These are phyloP conservation scores for Salinomyces thailandicus DNA, from an alignment of 2,329 filamentous ascomycete genomes.

Conservation along the genomic window DNA sequence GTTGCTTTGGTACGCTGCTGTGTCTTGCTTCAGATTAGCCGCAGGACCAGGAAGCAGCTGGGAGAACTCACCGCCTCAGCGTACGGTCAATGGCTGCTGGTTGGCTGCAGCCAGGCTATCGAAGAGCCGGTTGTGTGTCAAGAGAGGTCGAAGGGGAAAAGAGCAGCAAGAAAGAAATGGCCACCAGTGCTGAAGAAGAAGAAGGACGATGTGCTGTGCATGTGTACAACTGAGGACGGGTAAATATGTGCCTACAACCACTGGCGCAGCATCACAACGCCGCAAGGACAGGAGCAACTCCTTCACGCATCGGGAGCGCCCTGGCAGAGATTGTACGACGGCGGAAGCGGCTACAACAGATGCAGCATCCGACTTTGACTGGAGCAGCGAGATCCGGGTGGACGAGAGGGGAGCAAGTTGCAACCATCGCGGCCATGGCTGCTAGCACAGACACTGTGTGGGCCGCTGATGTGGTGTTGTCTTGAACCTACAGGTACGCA, in stretches of 20 bases:
- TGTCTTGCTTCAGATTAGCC: slow-evolving; percentile 13
- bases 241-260: slow-evolving; percentile 11
- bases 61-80: too few species aligned
- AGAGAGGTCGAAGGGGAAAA: too few species aligned
- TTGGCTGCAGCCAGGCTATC: too few species aligned
- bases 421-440: too few species aligned
- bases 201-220: too few species aligned
- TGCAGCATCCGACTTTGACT: slow-evolving; percentile 3
- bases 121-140: too few species aligned
- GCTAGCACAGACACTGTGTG: slow-evolving; percentile 1
- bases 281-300: slow-evolving; percentile 18
- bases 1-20: slow-evolving; percentile 11
- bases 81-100: too few species aligned
- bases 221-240: slow-evolving; percentile 10
- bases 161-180: too few species aligned
- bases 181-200: not conserved
- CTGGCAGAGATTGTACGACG: slow-evolving; percentile 17
- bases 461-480: slow-evolving; percentile 3
- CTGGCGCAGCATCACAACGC: slow-evolving; percentile 13
- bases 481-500: too few species aligned
- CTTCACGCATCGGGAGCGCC: slow-evolving; percentile 6
- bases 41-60: slow-evolving; percentile 4
- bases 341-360: slow-evolving; percentile 10
- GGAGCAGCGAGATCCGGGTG: slow-evolving; percentile 3
- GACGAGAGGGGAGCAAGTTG: slow-evolving; percentile 1